These are phyloP conservation scores for Globisporangium recalcitrans DNA, from an alignment of 352 stramenopile genomes.

Conservation along the genomic window DNA sequence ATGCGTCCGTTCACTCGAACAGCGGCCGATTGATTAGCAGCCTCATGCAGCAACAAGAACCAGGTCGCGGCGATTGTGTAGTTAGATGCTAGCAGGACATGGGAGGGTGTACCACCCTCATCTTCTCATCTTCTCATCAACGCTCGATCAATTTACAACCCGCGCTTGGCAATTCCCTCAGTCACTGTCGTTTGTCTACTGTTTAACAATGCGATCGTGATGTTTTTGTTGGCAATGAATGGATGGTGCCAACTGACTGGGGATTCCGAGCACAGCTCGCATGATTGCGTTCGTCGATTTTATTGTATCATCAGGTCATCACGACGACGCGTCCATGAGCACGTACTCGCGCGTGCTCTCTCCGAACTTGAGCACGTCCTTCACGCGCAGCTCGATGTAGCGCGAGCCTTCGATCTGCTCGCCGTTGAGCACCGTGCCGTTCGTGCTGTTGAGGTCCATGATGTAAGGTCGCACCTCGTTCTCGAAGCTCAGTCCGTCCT, in stretches of 20 bases:
- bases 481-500: conserved; percentile 48
- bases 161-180: background rate
- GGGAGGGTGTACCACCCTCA: background rate
- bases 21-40: conserved; percentile 13
- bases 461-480: conserved; percentile 92
- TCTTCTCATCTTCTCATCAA: background rate
- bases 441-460: conserved; percentile 97
- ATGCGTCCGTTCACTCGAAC: background rate
- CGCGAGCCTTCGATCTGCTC: conserved; percentile 89
- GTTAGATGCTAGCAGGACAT: background rate
- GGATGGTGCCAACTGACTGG: background rate
- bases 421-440: conserved; percentile 97
- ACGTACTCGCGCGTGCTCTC: conserved; percentile 98
- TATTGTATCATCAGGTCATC: background rate
- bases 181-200: background rate
- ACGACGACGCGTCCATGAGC: conserved; percentile 69
- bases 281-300: background rate
- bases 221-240: too few species aligned
- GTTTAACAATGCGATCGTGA: background rate
- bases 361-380: conserved; percentile 96
- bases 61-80: background rate
- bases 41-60: conserved; percentile 7
- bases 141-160: conserved; percentile 1
- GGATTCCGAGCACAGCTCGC: background rate
- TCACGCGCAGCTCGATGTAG: conserved; percentile 95